phyloP scores from a whole-genome alignment of 768 basidiomycete species.

The Rhizopogon vulgaris region DNA sequence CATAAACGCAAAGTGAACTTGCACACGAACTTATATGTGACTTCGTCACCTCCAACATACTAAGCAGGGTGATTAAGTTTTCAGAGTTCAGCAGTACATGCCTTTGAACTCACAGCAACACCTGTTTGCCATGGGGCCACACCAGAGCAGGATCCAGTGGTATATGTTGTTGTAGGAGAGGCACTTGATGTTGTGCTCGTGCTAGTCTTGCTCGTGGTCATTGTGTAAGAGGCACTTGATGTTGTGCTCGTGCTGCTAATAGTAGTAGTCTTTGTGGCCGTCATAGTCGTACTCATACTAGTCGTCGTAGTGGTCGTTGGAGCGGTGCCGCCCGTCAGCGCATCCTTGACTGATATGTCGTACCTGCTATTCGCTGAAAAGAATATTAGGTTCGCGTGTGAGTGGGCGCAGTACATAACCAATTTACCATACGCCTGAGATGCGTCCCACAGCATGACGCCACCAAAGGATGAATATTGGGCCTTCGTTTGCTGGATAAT shows the following conservation, averaged over 20 bases:
- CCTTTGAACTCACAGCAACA: conserved; percentile 28
- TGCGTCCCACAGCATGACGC: conserved; percentile 37
- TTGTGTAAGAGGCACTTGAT: conserved; percentile 1
- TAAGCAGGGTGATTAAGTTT: conserved; percentile 9
- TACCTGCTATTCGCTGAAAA: conserved; percentile 35
- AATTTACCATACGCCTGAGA: conserved; percentile 37
- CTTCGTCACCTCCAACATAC: conserved; percentile 39
- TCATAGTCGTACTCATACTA: conserved; percentile 5
- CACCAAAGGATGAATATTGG: conserved; percentile 40
- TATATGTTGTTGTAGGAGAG: conserved; percentile 15
- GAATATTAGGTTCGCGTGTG: background rate
- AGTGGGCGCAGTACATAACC: background rate
- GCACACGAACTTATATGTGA: conserved; percentile 32
- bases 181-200: conserved; percentile 18
- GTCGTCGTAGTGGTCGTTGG: conserved; percentile 19
- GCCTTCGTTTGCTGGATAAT: conserved; percentile 28
- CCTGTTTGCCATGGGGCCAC: conserved; percentile 35
- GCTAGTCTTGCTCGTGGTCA: conserved; percentile 10
- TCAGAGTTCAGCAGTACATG: background rate
- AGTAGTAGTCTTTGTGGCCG: background rate
- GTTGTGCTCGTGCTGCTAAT: conserved; percentile 14
- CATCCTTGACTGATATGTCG: conserved; percentile 37
- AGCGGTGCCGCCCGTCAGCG: conserved; percentile 20
- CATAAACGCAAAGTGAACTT: too few species aligned
- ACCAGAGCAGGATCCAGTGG: conserved; percentile 33